These are phyloP conservation scores for Pugionium dolabratum DNA, from an alignment of 345 rosid species.

Conservation along the genomic window DNA sequence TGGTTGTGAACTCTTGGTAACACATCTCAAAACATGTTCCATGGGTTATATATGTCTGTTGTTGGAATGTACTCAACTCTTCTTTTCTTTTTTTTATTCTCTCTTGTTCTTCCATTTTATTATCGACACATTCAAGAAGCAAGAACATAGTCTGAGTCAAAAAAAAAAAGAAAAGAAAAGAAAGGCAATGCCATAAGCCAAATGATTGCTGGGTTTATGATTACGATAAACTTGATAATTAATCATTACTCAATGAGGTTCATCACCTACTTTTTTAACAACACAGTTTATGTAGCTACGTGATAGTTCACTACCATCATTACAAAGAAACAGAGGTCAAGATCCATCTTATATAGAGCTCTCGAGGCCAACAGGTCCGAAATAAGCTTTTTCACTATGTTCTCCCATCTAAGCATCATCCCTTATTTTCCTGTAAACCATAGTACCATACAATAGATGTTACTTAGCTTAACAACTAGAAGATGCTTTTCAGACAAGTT, in stretches of 20 bases:
- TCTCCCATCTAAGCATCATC: constrained; percentile 21
- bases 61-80: constrained; percentile 7
- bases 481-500: neutral
- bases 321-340: constrained; percentile 14
- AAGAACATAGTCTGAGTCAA: neutral
- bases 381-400: neutral
- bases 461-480: constrained; percentile 3
- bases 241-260: constrained; percentile 11
- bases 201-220: neutral
- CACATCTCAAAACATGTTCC: constrained; percentile 7
- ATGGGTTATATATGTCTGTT: constrained; percentile 16
- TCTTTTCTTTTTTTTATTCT: neutral
- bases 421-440: constrained; percentile 21
- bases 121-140: constrained; percentile 9
- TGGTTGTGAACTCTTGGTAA: neutral
- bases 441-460: neutral
- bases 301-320: constrained; percentile 16
- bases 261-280: constrained; percentile 1
- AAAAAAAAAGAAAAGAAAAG: neutral
- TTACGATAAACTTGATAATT: too few relatives aligned
- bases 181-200: constrained; percentile 15
- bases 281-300: neutral
- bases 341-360: constrained; percentile 11
- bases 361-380: neutral
- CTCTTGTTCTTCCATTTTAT: constrained; percentile 3